Evolutionary conservation across 2,329 filamentous ascomycete genomes (phyloP).

Genomic region (Dactylonectria estremocensis): DNA sequence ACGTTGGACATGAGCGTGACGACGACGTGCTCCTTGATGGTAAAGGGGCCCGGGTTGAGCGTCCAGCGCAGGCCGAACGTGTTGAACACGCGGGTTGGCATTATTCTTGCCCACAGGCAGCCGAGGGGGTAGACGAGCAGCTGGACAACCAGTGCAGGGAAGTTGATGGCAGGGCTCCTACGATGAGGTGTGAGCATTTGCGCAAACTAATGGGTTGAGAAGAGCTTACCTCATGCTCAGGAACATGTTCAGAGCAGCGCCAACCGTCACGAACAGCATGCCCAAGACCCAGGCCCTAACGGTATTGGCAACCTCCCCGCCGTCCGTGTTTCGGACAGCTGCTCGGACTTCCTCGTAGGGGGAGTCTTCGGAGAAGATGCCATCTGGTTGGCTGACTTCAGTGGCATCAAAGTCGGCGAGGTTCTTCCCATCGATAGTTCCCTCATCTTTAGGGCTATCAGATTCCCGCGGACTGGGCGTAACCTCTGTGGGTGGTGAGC

Average conservation of each 20-base stretch:
- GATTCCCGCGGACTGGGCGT: background rate
- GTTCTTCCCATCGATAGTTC: background rate
- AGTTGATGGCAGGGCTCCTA: slow-evolving; percentile 54
- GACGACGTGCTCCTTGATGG: slow-evolving; percentile 68
- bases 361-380: slow-evolving; percentile 23
- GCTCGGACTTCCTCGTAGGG: slow-evolving; percentile 40
- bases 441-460: slow-evolving; percentile 4
- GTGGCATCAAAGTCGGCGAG: slow-evolving; percentile 17
- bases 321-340: slow-evolving; percentile 60
- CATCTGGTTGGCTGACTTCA: slow-evolving; percentile 24
- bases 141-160: slow-evolving; percentile 57
- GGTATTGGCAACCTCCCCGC: slow-evolving; percentile 52
- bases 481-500: background rate
- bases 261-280: slow-evolving; percentile 61
- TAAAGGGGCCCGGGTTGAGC: slow-evolving; percentile 66
- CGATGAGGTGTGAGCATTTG: background rate
- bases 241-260: slow-evolving; percentile 63
- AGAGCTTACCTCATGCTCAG: slow-evolving; percentile 59
- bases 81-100: slow-evolving; percentile 59
- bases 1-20: slow-evolving; percentile 71
- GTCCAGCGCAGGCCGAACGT: slow-evolving; percentile 60
- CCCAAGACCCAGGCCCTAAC: slow-evolving; percentile 63
- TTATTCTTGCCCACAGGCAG: slow-evolving; percentile 58
- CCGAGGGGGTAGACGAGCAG: slow-evolving; percentile 62
- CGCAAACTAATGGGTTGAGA: background rate